Conservation (phyloP, 805 yeast genomes). For the Barnettozyma botsteinii region DNA sequence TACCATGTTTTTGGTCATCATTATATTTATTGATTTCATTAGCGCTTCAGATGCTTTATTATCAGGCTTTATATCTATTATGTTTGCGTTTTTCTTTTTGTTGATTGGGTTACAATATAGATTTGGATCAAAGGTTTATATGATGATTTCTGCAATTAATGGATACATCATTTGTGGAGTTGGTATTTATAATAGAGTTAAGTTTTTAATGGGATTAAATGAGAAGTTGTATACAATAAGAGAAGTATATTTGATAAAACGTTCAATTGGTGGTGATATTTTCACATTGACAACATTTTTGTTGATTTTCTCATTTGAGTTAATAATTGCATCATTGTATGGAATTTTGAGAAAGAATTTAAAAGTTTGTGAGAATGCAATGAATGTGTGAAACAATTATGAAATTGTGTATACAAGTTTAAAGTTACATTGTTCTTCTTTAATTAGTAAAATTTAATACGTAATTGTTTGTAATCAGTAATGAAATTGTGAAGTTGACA, state of each 20-base stretch:
- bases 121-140: not conserved
- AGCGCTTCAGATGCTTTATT: conserved; percentile 1
- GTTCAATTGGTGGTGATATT: conserved; percentile 3
- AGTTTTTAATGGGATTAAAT: not conserved
- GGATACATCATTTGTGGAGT: conserved; percentile 1
- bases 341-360: conserved; percentile 1
- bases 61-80: conserved; percentile 5
- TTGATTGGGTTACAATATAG: not conserved
- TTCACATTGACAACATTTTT: conserved; percentile 2
- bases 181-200: conserved; percentile 4
- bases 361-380: not conserved
- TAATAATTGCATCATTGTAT: conserved; percentile 3
- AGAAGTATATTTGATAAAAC: conserved; percentile 3
- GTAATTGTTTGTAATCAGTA: too few relatives aligned
- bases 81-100: conserved; percentile 2
- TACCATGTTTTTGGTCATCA: not conserved
- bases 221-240: not conserved
- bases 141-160: not conserved
- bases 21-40: conserved; percentile 1
- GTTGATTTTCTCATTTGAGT: conserved; percentile 4
- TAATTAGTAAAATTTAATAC: too few relatives aligned
- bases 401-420: too few relatives aligned
- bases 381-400: too few relatives aligned
- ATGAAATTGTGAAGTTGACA: too few relatives aligned
- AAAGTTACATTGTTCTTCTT: too few relatives aligned